These are phyloP conservation scores for Starmerella potacharoeniae DNA, from an alignment of 805 yeast species.

Conservation along the genomic window DNA sequence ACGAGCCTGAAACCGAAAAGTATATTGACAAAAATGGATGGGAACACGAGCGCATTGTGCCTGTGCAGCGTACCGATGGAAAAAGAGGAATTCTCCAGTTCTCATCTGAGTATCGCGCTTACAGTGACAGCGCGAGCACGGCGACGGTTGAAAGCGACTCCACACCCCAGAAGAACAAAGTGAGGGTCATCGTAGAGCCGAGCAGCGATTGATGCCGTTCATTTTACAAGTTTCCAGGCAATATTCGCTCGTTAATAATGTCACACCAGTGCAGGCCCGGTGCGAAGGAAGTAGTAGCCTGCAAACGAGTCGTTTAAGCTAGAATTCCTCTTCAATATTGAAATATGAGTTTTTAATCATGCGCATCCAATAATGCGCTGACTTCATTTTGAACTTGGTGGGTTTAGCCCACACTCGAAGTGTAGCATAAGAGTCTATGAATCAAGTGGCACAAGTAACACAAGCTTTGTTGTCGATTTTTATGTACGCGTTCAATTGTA, in stretches of 20 bases:
- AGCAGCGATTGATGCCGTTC: no score
- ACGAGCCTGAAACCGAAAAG: constrained; percentile 15
- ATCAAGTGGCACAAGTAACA: not conserved
- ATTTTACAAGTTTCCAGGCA: no score
- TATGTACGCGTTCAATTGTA: not conserved
- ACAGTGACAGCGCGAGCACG: not conserved
- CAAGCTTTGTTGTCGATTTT: not conserved
- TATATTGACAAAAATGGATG: constrained; percentile 12
- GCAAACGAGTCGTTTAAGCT: no score
- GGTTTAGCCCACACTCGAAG: no score
- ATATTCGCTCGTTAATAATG: no score
- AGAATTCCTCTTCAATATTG: no score
- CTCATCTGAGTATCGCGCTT: constrained; percentile 3
- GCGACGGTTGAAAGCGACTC: not conserved
- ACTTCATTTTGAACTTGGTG: no score
- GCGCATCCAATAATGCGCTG: no score
- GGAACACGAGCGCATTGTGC: constrained; percentile 4
- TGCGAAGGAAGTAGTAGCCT: no score
- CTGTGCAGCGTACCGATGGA: not conserved
- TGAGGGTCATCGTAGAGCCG: not conserved
- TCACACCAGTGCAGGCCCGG: no score
- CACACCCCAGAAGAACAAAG: not conserved
- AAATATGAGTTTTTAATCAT: no score
- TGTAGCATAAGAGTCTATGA: no score
- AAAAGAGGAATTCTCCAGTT: not conserved